Evolutionary conservation across 768 basidiomycete species (phyloP), one percentile per base, ranked within the genome.

Genomic region (Amanita fuliginea): DNA sequence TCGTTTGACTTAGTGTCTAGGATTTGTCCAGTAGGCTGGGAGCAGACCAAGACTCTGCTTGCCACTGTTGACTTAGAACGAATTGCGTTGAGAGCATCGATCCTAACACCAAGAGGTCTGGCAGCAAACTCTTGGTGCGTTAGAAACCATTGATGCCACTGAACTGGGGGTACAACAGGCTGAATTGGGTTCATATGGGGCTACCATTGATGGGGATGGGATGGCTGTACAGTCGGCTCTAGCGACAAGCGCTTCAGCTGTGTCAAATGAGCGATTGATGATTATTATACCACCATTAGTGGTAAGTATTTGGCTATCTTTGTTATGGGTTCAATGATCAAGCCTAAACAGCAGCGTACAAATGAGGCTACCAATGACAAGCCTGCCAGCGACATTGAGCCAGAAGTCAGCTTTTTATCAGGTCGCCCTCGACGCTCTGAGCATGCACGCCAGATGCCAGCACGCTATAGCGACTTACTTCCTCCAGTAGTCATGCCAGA

Each of bases 341-440:
- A 32, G 43, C 43, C 43, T 32, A 18, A n/a, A 10, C 5, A 45
- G 6, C 33, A n/a, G n/a, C n/a, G n/a, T n/a, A n/a, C n/a, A n/a
- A n/a, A n/a, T n/a, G n/a, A n/a, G n/a, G n/a, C n/a, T n/a, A n/a
- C n/a, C n/a, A n/a, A 34, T 10, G 2, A 34, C 10, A 13, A 13
- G 6, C n/a, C n/a, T n/a, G n/a, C n/a, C n/a, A 22, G 5, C 8
- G 5, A 14, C 42, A 22, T 11, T 13, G 42, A 42, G 18, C 42
- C 11, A 4, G 9, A 34, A 11, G 6, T 34, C 6, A 11, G n/a
- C 6, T 21, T 2, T 34, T 3, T 3, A 30, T 45, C 46, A 22
- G 46, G 46, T n/a, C 35, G 46, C 3, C 35, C 46, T 13, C 37
- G n/a, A 19, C 18, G 46, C 46, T 47, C 46, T 36, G 21, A 47